Evolutionary conservation across 1,139 yeast genomes (phyloP), one percentile per base, ranked within the genome.

Genomic region (Wickerhamomyces sp.): DNA sequence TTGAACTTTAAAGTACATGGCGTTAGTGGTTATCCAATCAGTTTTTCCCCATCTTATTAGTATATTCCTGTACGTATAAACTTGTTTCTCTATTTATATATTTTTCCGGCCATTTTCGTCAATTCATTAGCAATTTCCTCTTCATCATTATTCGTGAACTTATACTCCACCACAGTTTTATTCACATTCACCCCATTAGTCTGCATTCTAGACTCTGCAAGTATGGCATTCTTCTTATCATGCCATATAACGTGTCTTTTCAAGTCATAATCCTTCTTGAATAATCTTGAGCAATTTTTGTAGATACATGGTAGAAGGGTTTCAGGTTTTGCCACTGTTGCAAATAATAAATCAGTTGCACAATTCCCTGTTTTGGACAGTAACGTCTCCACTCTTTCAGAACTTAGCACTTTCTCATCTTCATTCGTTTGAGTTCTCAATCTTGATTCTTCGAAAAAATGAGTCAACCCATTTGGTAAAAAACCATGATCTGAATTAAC

Each of bases 231-330:
- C 24, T 66, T 64, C 16, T 58, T 57, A 10, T 64, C 63, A 49
- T 78, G 85, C 81, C 82, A 75, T 26, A 54, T 57, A 32, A 77
- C 45, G 51, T 78, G 86, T 31, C 82, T 61, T 16, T 55, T 51
- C 24, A 75, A 53, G 48, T 76, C 82, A 45, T 67, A 65, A 0
- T 66, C 65, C 38, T 69, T 59, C 15, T 64, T 57, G 47, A 76
- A 78, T 20, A 53, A 55, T 26, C 81, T 57, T 21, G 52, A 58
- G 50, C 86, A 78, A 31, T 64, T 64, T 14, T 47, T 51, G 37
- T 61, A 66, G 2, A 76, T 70, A 47, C 86, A 78, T 0, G 51
- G 38, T 1, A 72, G 45, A 15, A 56, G 57, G 16, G 64, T 59
- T 11, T 52, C 51, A 55, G 52, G 68, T 62, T 27, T 52, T 51